Conservation (phyloP, 2,329 filamentous ascomycete species). For the Nemania diffusa region DNA sequence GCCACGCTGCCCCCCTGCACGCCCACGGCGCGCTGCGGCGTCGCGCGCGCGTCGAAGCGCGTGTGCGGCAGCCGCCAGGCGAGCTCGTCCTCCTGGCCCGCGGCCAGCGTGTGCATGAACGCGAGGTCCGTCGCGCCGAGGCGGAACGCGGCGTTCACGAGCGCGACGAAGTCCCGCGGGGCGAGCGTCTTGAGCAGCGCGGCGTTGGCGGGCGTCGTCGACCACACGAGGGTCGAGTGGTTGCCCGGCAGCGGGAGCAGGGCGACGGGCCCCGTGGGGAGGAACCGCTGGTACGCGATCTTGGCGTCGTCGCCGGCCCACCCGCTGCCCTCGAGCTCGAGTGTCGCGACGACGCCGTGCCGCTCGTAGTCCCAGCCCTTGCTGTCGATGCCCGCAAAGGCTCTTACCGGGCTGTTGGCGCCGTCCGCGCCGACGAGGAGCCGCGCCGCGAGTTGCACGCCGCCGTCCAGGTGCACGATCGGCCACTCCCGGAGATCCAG, state of each 20-base stretch:
- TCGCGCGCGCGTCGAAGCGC: constrained; percentile 58
- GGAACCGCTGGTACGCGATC: constrained; percentile 93
- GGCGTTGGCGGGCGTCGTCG: constrained; percentile 84
- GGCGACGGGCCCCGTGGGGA: constrained; percentile 91
- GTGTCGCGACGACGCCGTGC: constrained; percentile 90
- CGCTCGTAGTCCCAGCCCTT: constrained; percentile 93
- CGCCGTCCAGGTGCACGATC: constrained; percentile 76
- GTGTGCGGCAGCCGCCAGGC: constrained; percentile 85
- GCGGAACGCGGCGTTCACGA: constrained; percentile 94
- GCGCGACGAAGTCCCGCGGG: constrained; percentile 78
- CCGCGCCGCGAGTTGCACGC: constrained; percentile 77
- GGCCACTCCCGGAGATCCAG: constrained; percentile 89
- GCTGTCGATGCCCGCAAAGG: constrained; percentile 86
- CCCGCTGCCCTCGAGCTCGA: constrained; percentile 74
- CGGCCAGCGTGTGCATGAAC: constrained; percentile 77
- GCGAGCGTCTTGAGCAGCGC: constrained; percentile 80
- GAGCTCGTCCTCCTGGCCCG: constrained; percentile 77
- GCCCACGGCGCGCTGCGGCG: constrained; percentile 73
- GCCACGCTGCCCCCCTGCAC: constrained; percentile 85
- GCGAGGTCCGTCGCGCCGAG: constrained; percentile 80
- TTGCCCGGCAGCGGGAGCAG: constrained; percentile 89
- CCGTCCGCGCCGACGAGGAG: constrained; percentile 94
- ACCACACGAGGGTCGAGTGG: constrained; percentile 91
- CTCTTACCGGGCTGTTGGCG: constrained; percentile 90
- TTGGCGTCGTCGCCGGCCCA: constrained; percentile 67